Evolutionary conservation across 805 yeast genomes (phyloP), one percentile per base, ranked within the genome.

Genomic region (Cephaloascus albidus): DNA sequence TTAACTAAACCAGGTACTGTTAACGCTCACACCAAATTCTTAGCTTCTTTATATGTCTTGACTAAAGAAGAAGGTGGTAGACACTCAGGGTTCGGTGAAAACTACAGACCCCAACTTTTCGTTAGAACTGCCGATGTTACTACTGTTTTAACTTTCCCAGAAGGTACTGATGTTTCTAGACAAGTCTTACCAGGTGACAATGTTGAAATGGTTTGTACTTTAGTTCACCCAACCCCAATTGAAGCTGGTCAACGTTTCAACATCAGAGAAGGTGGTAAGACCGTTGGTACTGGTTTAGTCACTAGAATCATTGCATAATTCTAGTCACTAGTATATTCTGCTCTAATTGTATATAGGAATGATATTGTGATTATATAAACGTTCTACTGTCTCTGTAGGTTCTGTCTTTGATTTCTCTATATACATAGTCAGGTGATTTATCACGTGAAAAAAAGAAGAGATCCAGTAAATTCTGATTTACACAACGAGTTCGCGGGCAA

Each of bases 51-150:
- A 60, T 93, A 93, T 69, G 79, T 90, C 48, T 76, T 93, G 63
- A 77, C 95, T 60, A 84, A 87, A 68, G 97, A 93, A 60, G 98
- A 93, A 73, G 98, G 98, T 78, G 98, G 98, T 58, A 90, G 98
- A 73, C 96, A 87, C 75, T 85, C 96, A 48, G 94, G 96, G 50
- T 93, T 93, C 66, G 90, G 90, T 59, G 87, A 84, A 68, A 84
- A 88, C 79, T 93, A 89, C 81, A 86, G 95, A 75, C 98, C 98
- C 45, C 98, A 93, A 72, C 76, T 90, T 76, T 93, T 84, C 69
- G 76, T 93, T 60, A 85, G 97, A 72, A 89, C 98, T 49, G 86
- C 95, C 48, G 95, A 88, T 61, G 97, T 90, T 48, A 86, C 97
- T 49, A 90, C 85, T 58, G 78, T 81, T 43, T 71, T 90, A 63